Conservation (phyloP, 352 stramenopile genomes). For the Phytophthora pluvialis region DNA sequence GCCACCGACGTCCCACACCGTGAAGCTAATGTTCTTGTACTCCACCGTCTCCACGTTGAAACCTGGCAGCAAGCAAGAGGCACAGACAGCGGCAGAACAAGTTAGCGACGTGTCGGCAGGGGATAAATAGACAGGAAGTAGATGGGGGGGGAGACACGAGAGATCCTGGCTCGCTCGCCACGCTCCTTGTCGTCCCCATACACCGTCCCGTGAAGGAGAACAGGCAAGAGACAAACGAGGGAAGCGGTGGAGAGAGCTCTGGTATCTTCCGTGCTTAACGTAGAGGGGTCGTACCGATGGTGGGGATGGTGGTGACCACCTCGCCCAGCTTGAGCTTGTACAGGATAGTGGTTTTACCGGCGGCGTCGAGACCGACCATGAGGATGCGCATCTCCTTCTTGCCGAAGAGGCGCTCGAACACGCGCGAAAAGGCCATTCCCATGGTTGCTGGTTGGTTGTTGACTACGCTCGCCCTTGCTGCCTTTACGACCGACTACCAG, state of each 20-base stretch:
- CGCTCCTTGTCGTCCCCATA: background rate
- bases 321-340: constrained; percentile 22
- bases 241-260: too few relatives aligned
- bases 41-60: constrained; percentile 99
- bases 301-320: constrained; percentile 20
- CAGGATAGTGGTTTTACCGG: constrained; percentile 62
- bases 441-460: constrained; percentile 77
- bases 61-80: constrained; percentile 35
- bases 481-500: constrained; percentile 16
- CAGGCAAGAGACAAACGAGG: background rate
- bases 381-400: constrained; percentile 99
- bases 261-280: background rate
- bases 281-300: constrained; percentile 44
- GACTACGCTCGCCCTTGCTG: constrained; percentile 81
- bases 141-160: background rate
- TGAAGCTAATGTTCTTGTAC: constrained; percentile 99
- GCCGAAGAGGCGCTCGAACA: constrained; percentile 99
- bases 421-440: constrained; percentile 97
- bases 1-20: constrained; percentile 99
- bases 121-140: too few relatives aligned
- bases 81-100: too few relatives aligned
- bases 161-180: constrained; percentile 44
- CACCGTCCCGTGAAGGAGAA: background rate
- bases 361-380: constrained; percentile 99
- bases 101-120: too few relatives aligned